Conservation (phyloP, 202 grass and related monocot species). For the Panicum virgatum region DNA sequence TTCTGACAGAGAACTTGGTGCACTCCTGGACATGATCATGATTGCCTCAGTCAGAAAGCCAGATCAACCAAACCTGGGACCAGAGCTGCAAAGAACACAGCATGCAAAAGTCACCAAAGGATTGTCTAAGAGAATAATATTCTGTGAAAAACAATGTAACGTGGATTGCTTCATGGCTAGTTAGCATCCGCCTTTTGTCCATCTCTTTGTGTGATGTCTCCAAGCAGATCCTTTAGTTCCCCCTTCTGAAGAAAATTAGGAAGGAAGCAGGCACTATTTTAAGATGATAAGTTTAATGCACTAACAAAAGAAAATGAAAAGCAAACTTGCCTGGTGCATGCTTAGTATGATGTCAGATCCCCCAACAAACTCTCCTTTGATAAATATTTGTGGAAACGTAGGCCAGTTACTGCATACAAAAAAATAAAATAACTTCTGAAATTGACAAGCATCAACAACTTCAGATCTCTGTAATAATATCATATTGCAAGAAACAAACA, state of each 20-base stretch:
- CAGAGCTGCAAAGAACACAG: neutral
- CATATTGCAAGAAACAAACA: neutral
- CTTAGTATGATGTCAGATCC: constrained; percentile 91
- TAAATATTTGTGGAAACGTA: constrained; percentile 98
- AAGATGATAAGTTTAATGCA: neutral
- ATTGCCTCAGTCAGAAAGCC: neutral
- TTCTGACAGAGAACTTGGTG: neutral
- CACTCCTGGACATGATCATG: neutral
- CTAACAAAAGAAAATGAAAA: neutral
- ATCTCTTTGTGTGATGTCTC: constrained; percentile 38
- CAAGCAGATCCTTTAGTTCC: constrained; percentile 74
- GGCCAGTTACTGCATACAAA: constrained; percentile 80
- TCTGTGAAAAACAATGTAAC: neutral
- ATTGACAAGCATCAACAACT: neutral
- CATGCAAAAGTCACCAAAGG: neutral
- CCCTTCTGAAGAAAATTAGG: constrained; percentile 66
- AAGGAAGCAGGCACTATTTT: constrained; percentile 3
- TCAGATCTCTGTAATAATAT: neutral
- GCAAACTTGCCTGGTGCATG: constrained; percentile 81
- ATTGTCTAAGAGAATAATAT: neutral
- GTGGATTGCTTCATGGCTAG: neutral
- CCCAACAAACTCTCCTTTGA: constrained; percentile 92
- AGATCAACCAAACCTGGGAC: constrained; percentile 2
- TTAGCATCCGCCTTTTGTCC: constrained; percentile 28
- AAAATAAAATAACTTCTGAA: neutral